Base-by-base conservation (phyloP, 2,329 filamentous ascomycete genomes). In the Cladosporium velox region DNA sequence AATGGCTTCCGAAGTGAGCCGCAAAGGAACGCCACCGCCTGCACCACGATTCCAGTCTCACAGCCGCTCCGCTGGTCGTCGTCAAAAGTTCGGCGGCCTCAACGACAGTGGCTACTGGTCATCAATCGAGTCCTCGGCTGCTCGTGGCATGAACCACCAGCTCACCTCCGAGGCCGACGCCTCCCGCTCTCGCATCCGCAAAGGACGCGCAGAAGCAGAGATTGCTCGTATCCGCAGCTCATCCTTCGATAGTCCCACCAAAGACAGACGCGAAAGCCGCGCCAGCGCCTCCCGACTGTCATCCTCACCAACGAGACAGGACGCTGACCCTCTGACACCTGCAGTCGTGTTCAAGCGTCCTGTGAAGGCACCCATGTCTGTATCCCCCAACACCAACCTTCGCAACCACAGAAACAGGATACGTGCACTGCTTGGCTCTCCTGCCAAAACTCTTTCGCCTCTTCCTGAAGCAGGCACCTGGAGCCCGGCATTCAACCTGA, bases 101-200 rank as follows among this genome's bases (percentile, higher is more conserved):
- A 92, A 91, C 74, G 95, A 99, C 78, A 98, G 94, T 76, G 95
- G 95, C 49, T 99, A 98, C 79, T 97, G 96, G 76, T 98, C 95
- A 1, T 97, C 93, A 0, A 85, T 98, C 21, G 93, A 97, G 72
- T 98, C 95, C 2, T 98, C 95, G 0, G 92, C 86, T 15, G 86
- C 92, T 76, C 87, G 94, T 67, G 88, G 90, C 58, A 74, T 72
- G n/a, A 68, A 71, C n/a, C 71, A 74, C 58, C 83, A 91, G 21
- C 84, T 92, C 52, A 92, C 90, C 4, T 94, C 92, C 0, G 93
- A 96, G 73, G 77, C 85, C 54, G 86, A 87, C 73, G 86, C 89
- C 62, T 91, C 93, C 71, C 88, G 89, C n/a, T 90, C 90, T 59
- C 74, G 73, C 35, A 89, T 93, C 72, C 96, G 94, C 81, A 90